Conservation (phyloP, 148 eudicot species). For the Arbutus unedo region DNA sequence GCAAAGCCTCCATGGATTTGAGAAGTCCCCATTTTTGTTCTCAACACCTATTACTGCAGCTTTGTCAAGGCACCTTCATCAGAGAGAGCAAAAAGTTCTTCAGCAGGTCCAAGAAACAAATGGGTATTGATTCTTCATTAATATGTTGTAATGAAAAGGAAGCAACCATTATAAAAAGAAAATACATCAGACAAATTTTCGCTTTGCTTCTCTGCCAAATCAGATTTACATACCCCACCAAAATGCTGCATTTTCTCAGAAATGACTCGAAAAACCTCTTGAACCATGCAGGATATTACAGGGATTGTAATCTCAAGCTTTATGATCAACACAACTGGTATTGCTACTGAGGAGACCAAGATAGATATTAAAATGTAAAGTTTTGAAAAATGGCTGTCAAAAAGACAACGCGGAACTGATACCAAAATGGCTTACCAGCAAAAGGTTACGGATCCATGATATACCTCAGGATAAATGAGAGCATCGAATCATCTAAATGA, state of each 20-base stretch:
- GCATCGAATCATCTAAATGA: not conserved
- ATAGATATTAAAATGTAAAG: not conserved
- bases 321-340: not conserved
- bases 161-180: not conserved
- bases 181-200: not conserved
- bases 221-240: not conserved
- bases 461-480: not conserved
- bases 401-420: not conserved
- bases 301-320: not conserved
- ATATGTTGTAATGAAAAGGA: not conserved
- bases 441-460: too few relatives aligned
- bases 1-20: constrained; percentile 46
- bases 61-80: constrained; percentile 51
- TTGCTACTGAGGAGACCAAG: not conserved
- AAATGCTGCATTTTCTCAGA: not conserved
- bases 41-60: constrained; percentile 41
- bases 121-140: not conserved
- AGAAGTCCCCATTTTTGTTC: constrained; percentile 27
- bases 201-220: not conserved
- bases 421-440: not conserved
- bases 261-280: not conserved
- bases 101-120: not conserved
- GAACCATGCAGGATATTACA: not conserved
- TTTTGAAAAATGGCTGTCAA: not conserved
- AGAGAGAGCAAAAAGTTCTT: not conserved